Percentiles rank a stretch among this genome's conserved stretches.
These are phyloP conservation scores for Euphorbia tirucalli DNA, from an alignment of 345 rosid genomes.

Conservation along the genomic window DNA sequence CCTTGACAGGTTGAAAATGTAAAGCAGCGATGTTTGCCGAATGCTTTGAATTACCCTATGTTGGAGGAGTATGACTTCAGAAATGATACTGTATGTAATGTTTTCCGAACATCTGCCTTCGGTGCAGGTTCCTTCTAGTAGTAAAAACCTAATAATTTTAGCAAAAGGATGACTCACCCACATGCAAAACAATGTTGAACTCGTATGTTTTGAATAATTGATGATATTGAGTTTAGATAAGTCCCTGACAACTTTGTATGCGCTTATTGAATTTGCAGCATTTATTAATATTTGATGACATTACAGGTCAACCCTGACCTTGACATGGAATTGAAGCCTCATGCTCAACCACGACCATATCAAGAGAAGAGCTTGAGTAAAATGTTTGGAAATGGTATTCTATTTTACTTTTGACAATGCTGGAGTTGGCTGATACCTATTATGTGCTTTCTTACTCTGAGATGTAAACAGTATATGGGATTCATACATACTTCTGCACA, in stretches of 20 bases:
- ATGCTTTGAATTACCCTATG: slow-evolving; percentile 96
- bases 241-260: not conserved
- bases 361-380: slow-evolving; percentile 96
- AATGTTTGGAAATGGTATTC: slow-evolving; percentile 96
- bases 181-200: not conserved
- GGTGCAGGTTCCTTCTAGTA: not conserved
- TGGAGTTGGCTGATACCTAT: not conserved
- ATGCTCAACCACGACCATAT: slow-evolving; percentile 95
- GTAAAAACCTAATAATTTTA: not conserved
- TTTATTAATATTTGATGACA: slow-evolving; percentile 11
- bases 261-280: not conserved
- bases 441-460: too few species aligned
- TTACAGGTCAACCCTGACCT: slow-evolving; percentile 91
- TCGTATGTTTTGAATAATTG: not conserved
- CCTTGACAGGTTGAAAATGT: slow-evolving; percentile 82
- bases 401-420: not conserved
- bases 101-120: not conserved
- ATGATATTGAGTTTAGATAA: not conserved
- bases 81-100: slow-evolving; percentile 73
- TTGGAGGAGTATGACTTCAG: slow-evolving; percentile 96
- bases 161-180: not conserved
- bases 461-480: not conserved
- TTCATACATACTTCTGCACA: not conserved
- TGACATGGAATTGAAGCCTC: slow-evolving; percentile 85
- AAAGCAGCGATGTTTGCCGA: slow-evolving; percentile 97